Base-by-base conservation (phyloP, 306 rosid genomes). In the Cicer cuneatum region DNA sequence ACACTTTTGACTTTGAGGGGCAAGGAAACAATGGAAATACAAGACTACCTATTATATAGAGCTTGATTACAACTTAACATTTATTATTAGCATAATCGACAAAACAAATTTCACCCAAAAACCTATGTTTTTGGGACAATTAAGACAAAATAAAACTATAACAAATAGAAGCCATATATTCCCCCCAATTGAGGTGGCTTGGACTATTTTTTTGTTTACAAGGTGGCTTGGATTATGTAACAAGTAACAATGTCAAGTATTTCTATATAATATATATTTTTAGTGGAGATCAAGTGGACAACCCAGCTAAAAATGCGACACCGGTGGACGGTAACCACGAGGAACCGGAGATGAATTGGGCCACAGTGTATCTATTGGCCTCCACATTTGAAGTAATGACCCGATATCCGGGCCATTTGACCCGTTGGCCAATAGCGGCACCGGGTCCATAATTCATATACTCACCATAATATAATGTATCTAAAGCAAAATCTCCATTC, bases 361-460 rank as follows among this genome's bases (percentile, higher is more conserved):
- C 84, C 57, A 93, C 98, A 0, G 97, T 88, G 80, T 91, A 93
- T 71, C 86, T 82, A 8, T 73, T 19, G 0, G 98, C 98, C 81
- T 93, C 98, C 41, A 86, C 72, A 0, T 72, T 58, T 0, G 97
- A 85, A 0, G 91, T 93, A 12, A 93, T 93, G 48, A 93, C 96
- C 72, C 96, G 92, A 8, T 88, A 91, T 0, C 98, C 98, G 0
- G 87, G 87, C 98, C 98, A 93, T 6, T 71, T 81, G 5, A 93
- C 91, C 61, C 98, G 89, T 53, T 88, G 81, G 0, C 94, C 97
- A 0, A 89, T 33, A 0, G 90, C 96, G 0, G 90, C 94, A 1
- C 98, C 97, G 0, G 97, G 98, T 1, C 98, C 98, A 14, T 0
- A 66, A 64, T 93, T 93, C 97, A 89, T 89, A 83, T 93, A 93